Conservation (phyloP, 2,329 filamentous ascomycete species). For the Aspergillus brunneoviolaceus region DNA sequence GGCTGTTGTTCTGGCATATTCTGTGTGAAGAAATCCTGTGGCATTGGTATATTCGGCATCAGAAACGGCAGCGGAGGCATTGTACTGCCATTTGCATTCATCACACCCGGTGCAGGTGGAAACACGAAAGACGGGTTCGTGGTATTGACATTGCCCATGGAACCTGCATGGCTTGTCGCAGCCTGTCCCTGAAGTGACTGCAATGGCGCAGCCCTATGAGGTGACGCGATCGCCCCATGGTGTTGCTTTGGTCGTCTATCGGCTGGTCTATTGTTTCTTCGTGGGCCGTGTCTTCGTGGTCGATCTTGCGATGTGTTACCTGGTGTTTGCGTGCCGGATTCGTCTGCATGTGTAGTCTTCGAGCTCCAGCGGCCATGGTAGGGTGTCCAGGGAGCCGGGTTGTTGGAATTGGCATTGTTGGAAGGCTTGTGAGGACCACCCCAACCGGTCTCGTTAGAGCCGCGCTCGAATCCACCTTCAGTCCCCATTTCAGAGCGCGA, state of each 20-base stretch:
- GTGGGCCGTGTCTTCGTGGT: constrained; percentile 4
- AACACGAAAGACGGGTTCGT: constrained; percentile 11
- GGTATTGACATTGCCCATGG: neutral
- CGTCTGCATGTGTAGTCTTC: constrained; percentile 9
- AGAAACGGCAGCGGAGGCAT: constrained; percentile 3
- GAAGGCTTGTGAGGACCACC: neutral
- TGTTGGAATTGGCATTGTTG: neutral
- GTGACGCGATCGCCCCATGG: neutral
- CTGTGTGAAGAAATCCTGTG: constrained; percentile 2
- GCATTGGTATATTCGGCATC: neutral
- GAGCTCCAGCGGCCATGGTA: constrained; percentile 21
- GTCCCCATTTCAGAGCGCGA: neutral
- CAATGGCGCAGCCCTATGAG: neutral
- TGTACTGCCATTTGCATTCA: neutral
- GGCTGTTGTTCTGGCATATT: constrained; percentile 1
- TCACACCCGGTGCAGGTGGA: neutral
- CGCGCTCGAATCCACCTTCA: neutral
- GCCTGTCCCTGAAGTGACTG: neutral
- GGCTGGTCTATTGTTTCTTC: neutral
- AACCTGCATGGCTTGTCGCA: neutral
- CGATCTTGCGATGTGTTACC: neutral
- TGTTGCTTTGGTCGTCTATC: neutral
- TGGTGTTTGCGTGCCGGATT: neutral
- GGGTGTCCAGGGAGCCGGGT: constrained; percentile 18
- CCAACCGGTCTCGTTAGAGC: constrained; percentile 8